phyloP scores from a whole-genome alignment of 2,329 filamentous ascomycete species.

The Grosmannia penicillata region DNA sequence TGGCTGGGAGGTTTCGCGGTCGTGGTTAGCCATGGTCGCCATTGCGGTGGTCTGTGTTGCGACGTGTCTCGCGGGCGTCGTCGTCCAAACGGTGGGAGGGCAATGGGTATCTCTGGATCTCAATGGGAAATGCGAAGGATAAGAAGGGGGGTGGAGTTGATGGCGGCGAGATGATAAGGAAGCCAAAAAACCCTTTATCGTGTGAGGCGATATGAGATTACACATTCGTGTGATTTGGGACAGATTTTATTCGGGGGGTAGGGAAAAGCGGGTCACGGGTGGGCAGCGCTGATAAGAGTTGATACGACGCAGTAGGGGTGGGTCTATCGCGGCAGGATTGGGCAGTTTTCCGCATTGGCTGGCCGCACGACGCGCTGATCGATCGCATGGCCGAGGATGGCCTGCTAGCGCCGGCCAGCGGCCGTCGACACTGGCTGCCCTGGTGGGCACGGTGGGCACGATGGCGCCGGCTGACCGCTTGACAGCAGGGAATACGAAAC shows the following conservation, averaged over 20 bases:
- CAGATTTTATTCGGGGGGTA: conserved; percentile 8
- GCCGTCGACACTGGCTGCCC: too few species aligned
- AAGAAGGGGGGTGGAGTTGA: conserved; percentile 7
- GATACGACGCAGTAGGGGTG: background rate
- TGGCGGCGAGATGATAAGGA: conserved; percentile 11
- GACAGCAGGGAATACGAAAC: too few species aligned
- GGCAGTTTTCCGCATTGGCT: background rate
- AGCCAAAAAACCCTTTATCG: conserved; percentile 13
- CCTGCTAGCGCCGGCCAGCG: too few species aligned
- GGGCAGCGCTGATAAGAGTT: conserved; percentile 10
- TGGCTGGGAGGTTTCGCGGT: conserved; percentile 60
- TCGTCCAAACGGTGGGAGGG: background rate
- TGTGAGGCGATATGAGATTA: conserved; percentile 11
- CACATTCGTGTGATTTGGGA: conserved; percentile 6
- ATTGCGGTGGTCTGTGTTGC: conserved; percentile 13
- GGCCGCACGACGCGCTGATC: background rate
- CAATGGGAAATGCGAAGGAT: conserved; percentile 6
- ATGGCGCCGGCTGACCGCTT: too few species aligned
- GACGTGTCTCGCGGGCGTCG: background rate
- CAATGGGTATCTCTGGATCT: conserved; percentile 2
- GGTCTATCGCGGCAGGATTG: background rate
- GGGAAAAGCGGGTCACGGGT: conserved; percentile 4
- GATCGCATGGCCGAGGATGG: too few species aligned
- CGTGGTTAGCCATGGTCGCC: conserved; percentile 37
- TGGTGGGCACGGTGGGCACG: too few species aligned